Base-by-base conservation (phyloP, 768 basidiomycete species). In the Psilocybe azurescens region DNA sequence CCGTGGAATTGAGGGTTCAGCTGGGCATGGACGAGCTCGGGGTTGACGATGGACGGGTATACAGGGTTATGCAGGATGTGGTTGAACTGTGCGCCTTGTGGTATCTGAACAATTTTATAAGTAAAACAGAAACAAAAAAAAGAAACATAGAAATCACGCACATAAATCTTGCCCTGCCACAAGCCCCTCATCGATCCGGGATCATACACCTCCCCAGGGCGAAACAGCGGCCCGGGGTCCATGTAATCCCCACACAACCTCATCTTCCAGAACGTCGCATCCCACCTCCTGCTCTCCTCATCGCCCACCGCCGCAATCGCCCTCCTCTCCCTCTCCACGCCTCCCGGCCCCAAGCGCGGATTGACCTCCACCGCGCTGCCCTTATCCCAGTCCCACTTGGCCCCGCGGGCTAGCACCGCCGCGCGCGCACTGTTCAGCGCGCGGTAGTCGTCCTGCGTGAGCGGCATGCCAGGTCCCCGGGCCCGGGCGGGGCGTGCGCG, bases 121-220 rank as follows among this genome's bases (percentile, higher is more conserved):
- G 20, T 20, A 57, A 56, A 28, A 41, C 10, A 20, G 20, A 39
- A 29, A 44, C n/a, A 29, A 60, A 56, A 13, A 28, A 56, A 30
- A 33, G 50, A 48, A 57, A 60, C 53, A 39, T 49, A 47, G 50
- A 33, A 57, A 48, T 56, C 41, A 82, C 87, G 61, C 56, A 90
- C 89, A 58, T 86, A 74, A 72, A 89, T 79, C 18, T 85, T 77
- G 3, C 90, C 90, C 61, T 87, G 81, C 87, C 86, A 90, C 5
- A 83, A 74, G 2, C 89, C 89, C 20, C 70, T 72, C 66, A 89
- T 74, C 2, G 77, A 68, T 5, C 89, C 89, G 0, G 79, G 80
- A 2, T 78, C 78, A 70, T 86, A 88, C 20, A 76, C 71, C 32
- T 68, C 65, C 2, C 75, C 77, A 8, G 74, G 74, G 33, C 65